Evolutionary conservation across 768 basidiomycete genomes (phyloP), one percentile per base, ranked within the genome.

Genomic region (Lanmaoa rubissima): DNA sequence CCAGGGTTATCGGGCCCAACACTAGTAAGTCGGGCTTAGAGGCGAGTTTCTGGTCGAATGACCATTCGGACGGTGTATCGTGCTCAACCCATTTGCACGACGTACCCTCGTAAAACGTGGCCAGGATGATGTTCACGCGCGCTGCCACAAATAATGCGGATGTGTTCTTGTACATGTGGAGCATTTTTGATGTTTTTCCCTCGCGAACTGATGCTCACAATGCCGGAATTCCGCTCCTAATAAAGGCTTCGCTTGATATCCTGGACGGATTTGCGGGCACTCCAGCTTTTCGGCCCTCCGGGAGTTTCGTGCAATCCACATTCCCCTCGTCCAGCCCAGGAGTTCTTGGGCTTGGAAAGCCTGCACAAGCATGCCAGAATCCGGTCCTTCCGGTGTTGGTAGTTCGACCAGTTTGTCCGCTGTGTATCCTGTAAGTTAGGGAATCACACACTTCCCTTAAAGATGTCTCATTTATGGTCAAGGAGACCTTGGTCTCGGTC

Each of bases 121-220:
- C 16, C 54, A 24, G 43, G 42, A 45, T 28, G 51, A 32, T 36
- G 17, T 55, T 53, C 64, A 47, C 52, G 52, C 61, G 52, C 61
- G 48, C 54, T 58, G 44, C 35, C 40, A 54, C 45, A 51, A 43
- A 50, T 48, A 51, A 6, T 51, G 24, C 42, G 44, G 43, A 46
- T 43, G n/a, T 40, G 39, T 53, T 10, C 13, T 32, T 26, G 38
- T 40, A n/a, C 55, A 60, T 53, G 51, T 52, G 62, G 50, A 47
- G n/a, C 43, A 35, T 35, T 4, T 40, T 47, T n/a, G 45, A 35
- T 56, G 32, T 21, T 17, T 43, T 64, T 64, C 56, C 53, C 58
- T 60, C 48, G 46, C 21, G 7, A 51, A 26, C 34, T 16, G 32
- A 55, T 46, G 51, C 41, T 34, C 41, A 55, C 31, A 24, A 21